Evolutionary conservation across 768 basidiomycete genomes (phyloP), one percentile per base, ranked within the genome.

Genomic region (Suillus placidus): DNA sequence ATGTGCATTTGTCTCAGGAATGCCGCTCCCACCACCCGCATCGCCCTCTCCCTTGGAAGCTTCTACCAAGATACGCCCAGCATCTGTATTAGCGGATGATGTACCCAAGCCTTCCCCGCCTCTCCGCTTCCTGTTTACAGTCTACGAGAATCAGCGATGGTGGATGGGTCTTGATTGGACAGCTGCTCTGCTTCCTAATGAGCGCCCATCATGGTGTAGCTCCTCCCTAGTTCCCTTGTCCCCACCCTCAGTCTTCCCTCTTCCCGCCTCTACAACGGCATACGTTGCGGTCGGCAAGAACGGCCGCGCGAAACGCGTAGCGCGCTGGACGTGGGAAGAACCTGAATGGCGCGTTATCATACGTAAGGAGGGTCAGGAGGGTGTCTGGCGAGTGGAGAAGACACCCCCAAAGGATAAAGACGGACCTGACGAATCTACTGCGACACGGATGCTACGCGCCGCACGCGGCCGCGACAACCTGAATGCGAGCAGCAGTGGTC

Each of bases 151-250:
- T 77, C 95, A 97, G 78, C 85, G 95, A 7, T 97, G 95, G 95
- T 98, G 95, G 95, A 88, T 98, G 87, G 95, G 92, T 14, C 85
- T 98, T 52, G 95, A 97, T 78, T 98, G 93, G 93, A 97, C 95
- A 2, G 91, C 93, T 4, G 94, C 95, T 1, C 85, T 98, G 9
- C 85, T 97, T 18, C 95, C 95, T 0, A 86, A 86, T 20, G 95
- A 98, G 72, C 88, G 95, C 6, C 94, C 95, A 0, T 92, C 93
- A 1, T 98, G 95, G 95, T 94, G 80, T 81, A 77, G 84, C 84
- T 26, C 79, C 78, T 35, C 75, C 78, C 63, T 87, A 84, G 69
- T 80, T 81, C 70, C 92, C 56, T 81, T 93, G 52, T 82, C 88
- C 13, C 88, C 92, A 3, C 90, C 94, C 4, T 83, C 87, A 70